Conservation (phyloP, 2,329 filamentous ascomycete genomes). For the Zymoseptoria tritici region DNA sequence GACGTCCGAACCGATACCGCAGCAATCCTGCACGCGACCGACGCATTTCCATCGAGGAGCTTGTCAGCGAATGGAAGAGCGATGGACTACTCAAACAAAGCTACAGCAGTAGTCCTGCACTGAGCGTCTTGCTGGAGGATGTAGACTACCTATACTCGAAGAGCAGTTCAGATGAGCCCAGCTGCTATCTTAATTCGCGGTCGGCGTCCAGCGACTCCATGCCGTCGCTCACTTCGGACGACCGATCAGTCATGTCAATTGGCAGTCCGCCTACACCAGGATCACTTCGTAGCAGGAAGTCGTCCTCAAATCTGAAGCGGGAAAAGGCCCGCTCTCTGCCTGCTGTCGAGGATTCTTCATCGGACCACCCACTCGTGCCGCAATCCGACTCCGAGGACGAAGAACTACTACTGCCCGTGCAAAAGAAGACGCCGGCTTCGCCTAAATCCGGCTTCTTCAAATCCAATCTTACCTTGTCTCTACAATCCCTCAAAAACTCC, state of each 20-base stretch:
- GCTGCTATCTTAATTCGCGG: slow-evolving; percentile 34
- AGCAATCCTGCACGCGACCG: slow-evolving; percentile 34
- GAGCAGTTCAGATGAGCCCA: slow-evolving; percentile 31
- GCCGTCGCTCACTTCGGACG: slow-evolving; percentile 44
- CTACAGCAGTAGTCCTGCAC: slow-evolving; percentile 29
- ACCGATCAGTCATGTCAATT: slow-evolving; percentile 41
- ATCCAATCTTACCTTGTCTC: slow-evolving; percentile 56
- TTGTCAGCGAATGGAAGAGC: slow-evolving; percentile 49
- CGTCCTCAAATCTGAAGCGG: slow-evolving; percentile 35
- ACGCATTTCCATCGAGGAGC: slow-evolving; percentile 48
- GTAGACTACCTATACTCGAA: slow-evolving; percentile 31
- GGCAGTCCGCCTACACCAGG: slow-evolving; percentile 39
- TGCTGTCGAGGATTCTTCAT: slow-evolving; percentile 45
- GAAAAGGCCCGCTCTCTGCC: slow-evolving; percentile 44
- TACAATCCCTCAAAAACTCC: slow-evolving; percentile 54
- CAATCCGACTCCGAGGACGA: slow-evolving; percentile 27
- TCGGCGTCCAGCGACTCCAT: slow-evolving; percentile 54
- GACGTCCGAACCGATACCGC: slow-evolving; percentile 33
- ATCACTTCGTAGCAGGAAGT: slow-evolving; percentile 26
- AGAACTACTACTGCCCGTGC: slow-evolving; percentile 24
- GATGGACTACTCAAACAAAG: slow-evolving; percentile 32
- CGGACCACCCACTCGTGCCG: slow-evolving; percentile 51
- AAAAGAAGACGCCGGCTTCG: slow-evolving; percentile 23
- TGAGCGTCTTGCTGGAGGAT: slow-evolving; percentile 51
- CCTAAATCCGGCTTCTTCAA: slow-evolving; percentile 48